phyloP scores from a whole-genome alignment of 1,139 yeast genomes.

The Pichia sp. region DNA sequence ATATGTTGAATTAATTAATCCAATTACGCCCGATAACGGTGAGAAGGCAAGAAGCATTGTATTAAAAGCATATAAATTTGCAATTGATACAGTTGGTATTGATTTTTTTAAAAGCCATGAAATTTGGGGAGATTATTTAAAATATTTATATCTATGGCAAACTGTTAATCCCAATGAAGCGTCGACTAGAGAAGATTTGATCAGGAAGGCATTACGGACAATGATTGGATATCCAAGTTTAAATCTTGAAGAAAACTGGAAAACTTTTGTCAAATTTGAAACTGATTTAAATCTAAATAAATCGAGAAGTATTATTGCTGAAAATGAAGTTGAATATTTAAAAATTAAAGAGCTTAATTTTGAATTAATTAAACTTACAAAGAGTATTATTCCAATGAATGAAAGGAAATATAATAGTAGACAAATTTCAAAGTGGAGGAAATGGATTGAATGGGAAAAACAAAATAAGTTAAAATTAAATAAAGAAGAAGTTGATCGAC shows the following conservation, averaged over 20 bases:
- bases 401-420: conserved; percentile 27
- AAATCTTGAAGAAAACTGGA: conserved; percentile 74
- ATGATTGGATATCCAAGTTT: conserved; percentile 68
- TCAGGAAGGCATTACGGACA: conserved; percentile 67
- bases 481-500: conserved; percentile 42
- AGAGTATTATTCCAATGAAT: conserved; percentile 30
- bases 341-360: conserved; percentile 73
- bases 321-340: conserved; percentile 83
- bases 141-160: conserved; percentile 73
- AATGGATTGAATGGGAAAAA: conserved; percentile 78
- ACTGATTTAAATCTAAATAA: conserved; percentile 56
- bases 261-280: conserved; percentile 74
- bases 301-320: conserved; percentile 81
- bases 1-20: conserved; percentile 75
- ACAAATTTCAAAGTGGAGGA: conserved; percentile 55
- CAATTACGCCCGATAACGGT: conserved; percentile 68
- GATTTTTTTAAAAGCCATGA: conserved; percentile 62
- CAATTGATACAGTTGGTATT: conserved; percentile 68
- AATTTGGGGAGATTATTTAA: conserved; percentile 79
- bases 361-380: conserved; percentile 44
- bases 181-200: conserved; percentile 72
- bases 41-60: conserved; percentile 75
- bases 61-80: conserved; percentile 79
- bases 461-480: conserved; percentile 59
- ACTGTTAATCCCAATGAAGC: conserved; percentile 82